phyloP scores from a whole-genome alignment of 345 rosid species.

The Populus davidiana region DNA sequence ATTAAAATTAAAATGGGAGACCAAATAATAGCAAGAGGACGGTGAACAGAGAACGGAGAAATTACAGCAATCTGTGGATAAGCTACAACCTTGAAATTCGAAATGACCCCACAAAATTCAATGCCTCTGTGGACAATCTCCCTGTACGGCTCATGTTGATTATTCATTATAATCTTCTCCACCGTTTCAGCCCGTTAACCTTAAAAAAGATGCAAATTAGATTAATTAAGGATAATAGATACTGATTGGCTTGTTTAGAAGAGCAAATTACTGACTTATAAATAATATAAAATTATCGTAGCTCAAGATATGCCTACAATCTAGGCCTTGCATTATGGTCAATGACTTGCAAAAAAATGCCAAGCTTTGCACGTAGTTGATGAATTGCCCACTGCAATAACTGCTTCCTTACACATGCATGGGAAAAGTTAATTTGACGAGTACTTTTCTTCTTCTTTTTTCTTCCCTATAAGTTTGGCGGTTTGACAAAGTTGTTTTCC shows the following conservation, averaged over 20 bases:
- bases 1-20: slow-evolving; percentile 9
- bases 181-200: neutral
- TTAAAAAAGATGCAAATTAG: neutral
- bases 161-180: neutral
- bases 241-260: neutral
- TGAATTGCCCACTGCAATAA: no score
- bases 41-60: neutral
- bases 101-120: neutral
- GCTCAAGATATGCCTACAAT: neutral
- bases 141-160: neutral
- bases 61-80: neutral
- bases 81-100: neutral
- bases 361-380: neutral
- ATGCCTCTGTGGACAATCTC: no score
- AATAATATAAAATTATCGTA: no score
- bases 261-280: neutral
- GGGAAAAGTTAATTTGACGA: neutral
- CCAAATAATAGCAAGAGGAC: neutral
- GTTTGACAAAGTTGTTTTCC: slow-evolving; percentile 11
- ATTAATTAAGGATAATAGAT: no score
- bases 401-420: neutral
- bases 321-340: neutral
- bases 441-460: no score
- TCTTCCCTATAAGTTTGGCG: neutral
- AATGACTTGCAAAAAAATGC: neutral